Evolutionary conservation across 805 yeast species (phyloP), one percentile per base, ranked within the genome.

Genomic region (Schwanniomyces yamadae): DNA sequence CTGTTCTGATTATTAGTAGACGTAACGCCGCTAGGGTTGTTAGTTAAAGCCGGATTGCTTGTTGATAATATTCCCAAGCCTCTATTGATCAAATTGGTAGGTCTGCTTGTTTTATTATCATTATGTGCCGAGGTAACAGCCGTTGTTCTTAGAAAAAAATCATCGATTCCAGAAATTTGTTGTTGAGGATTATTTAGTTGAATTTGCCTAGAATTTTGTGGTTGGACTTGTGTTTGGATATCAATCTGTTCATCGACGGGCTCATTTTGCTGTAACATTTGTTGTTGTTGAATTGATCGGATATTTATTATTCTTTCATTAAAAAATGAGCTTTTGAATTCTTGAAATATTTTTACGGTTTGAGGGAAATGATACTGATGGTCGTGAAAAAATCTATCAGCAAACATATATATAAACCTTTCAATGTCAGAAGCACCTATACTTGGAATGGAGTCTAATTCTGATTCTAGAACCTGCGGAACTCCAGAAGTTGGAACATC

Each of bases 291-390:
- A 20, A 47, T 39, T 5, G 57, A 46, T 24, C 57, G 37, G 31
- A 52, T 41, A 35, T 56, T 61, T n/a, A 62, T 57, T 23, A 67
- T 61, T 37, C 72, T 42, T 47, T 69, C 74, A 35, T 65, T 65
- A 34, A 57, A 54, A 37, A 69, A 68, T 14, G 72, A 57, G 31
- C 49, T 54, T 45, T 68, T 68, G 48, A 69, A 67, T 39, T 68
- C 71, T 40, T 66, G 72, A 47, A 66, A 69, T 9, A 63, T 50
- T 46, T 66, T 65, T 28, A 62, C 48, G 11, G 73, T 66, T 41
- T 67, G 71, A 4, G 74, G 74, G 37, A 64, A 69, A 31, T 65
- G 70, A 40, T 54, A 62, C 36, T 57, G 65, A 45, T 63, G 59
- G 28, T 63, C 65, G 39, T 52, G 59, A 54, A 69, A 68, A 39